Percentiles rank a stretch among this genome's conserved stretches.
phyloP scores from a whole-genome alignment of 495 filamentous ascomycete genomes.

The Aspergillus baeticus region DNA sequence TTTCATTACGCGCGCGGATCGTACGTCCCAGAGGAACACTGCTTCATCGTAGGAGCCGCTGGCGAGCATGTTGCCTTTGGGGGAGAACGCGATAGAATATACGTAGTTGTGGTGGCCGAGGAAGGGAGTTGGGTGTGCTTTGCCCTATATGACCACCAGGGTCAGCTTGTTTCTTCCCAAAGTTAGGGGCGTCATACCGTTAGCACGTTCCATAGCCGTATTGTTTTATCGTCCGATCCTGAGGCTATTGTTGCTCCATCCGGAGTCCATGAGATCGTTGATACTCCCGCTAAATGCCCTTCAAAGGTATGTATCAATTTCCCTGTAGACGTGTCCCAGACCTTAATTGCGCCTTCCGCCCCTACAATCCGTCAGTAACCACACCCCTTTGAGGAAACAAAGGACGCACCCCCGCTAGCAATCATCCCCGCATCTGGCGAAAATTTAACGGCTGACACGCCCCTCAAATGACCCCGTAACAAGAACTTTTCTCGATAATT shows the following conservation, averaged over 20 bases:
- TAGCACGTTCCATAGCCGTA: conserved; percentile 84
- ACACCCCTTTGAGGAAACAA: background rate
- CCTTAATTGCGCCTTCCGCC: conserved; percentile 82
- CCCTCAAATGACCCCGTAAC: conserved; percentile 71
- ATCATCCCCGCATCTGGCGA: conserved; percentile 88
- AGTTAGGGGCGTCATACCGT: conserved; percentile 52
- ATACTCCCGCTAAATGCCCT: conserved; percentile 89
- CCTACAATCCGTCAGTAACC: conserved; percentile 42
- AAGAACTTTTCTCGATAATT: conserved; percentile 62
- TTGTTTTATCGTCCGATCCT: conserved; percentile 93
- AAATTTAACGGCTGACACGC: conserved; percentile 83
- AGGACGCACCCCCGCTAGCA: conserved; percentile 71
- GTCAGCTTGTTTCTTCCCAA: background rate
- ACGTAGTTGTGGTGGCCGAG: conserved; percentile 94
- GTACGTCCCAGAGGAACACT: conserved; percentile 93
- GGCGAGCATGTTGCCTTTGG: conserved; percentile 93
- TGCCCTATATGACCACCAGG: conserved; percentile 38
- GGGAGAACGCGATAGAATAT: conserved; percentile 87
- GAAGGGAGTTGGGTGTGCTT: conserved; percentile 63
- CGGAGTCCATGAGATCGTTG: conserved; percentile 86
- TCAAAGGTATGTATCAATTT: conserved; percentile 82
- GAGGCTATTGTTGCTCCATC: conserved; percentile 83
- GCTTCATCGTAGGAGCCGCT: conserved; percentile 97
- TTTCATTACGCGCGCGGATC: conserved; percentile 78
- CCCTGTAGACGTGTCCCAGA: conserved; percentile 83